phyloP scores from a whole-genome alignment of 306 rosid species.

The Fragaria ananassa region DNA sequence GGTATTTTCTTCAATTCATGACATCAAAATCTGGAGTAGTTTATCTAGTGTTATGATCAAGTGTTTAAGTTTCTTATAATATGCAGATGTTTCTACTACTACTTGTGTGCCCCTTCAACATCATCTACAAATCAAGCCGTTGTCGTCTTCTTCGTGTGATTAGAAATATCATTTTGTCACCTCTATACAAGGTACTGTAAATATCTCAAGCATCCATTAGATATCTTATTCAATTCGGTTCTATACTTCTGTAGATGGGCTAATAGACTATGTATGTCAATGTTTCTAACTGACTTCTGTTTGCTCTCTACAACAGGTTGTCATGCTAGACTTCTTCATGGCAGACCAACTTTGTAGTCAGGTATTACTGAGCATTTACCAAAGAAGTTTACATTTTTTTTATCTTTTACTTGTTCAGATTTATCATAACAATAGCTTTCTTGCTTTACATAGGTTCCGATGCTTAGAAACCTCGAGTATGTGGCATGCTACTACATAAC shows the following conservation, averaged over 20 bases:
- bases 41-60: neutral
- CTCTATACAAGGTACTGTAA: conserved; percentile 79
- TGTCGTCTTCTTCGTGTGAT: conserved; percentile 66
- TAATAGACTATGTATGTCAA: neutral
- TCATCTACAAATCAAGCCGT: conserved; percentile 79
- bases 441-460: conserved; percentile 55
- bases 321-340: conserved; percentile 99
- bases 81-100: conserved; percentile 61
- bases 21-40: neutral
- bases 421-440: neutral
- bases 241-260: neutral
- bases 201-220: neutral
- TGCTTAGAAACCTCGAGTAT: conserved; percentile 85
- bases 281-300: conserved; percentile 14
- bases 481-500: conserved; percentile 91
- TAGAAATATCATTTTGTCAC: conserved; percentile 83
- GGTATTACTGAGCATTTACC: conserved; percentile 38
- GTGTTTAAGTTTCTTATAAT: conserved; percentile 17
- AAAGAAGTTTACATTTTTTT: neutral
- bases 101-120: conserved; percentile 76
- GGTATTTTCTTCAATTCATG: conserved; percentile 42
- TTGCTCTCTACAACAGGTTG: conserved; percentile 52
- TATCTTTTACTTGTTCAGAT: neutral
- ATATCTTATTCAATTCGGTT: neutral
- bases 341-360: conserved; percentile 99